A percentile compares a stretch with the other conserved stretches of the same genome.
phyloP scores from a whole-genome alignment of 257 asterid species.

The Jasminum sambac region DNA sequence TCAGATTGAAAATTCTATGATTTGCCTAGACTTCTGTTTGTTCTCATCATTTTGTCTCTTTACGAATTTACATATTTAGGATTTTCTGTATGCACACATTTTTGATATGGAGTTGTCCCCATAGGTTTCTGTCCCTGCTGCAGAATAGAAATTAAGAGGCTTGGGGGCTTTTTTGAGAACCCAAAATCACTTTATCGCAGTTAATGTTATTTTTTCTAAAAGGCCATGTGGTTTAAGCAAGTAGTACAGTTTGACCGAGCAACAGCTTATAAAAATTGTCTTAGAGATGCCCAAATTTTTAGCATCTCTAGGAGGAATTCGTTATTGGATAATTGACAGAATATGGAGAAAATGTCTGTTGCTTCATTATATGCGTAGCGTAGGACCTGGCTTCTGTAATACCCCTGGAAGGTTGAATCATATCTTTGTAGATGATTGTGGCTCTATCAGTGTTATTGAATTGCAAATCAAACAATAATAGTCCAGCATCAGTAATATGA shows the following conservation, averaged over 20 bases:
- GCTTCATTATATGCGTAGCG: background rate
- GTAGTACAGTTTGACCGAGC: too few relatives aligned
- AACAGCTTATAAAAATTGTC: too few relatives aligned
- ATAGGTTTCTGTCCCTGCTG: background rate
- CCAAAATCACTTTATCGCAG: too few relatives aligned
- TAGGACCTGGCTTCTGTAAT: background rate
- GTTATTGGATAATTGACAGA: background rate
- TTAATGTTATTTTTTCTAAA: too few relatives aligned
- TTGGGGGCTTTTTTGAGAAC: too few relatives aligned
- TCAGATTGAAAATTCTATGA: background rate
- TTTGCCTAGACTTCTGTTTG: background rate
- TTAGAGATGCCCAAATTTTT: too few relatives aligned
- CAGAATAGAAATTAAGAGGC: background rate
- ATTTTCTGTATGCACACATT: background rate
- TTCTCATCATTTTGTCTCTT: background rate
- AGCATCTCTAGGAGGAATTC: background rate
- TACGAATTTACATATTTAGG: background rate
- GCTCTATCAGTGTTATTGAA: background rate
- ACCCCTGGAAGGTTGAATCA: background rate
- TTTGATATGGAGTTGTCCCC: background rate
- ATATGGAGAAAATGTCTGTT: background rate
- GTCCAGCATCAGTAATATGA: background rate
- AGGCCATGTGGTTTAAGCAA: too few relatives aligned
- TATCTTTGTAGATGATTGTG: constrained; percentile 1
- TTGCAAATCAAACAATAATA: background rate